Percentiles rank a stretch among this genome's conserved stretches.
Conservation (phyloP, 768 basidiomycete genomes). For the Suillus brevipes region DNA sequence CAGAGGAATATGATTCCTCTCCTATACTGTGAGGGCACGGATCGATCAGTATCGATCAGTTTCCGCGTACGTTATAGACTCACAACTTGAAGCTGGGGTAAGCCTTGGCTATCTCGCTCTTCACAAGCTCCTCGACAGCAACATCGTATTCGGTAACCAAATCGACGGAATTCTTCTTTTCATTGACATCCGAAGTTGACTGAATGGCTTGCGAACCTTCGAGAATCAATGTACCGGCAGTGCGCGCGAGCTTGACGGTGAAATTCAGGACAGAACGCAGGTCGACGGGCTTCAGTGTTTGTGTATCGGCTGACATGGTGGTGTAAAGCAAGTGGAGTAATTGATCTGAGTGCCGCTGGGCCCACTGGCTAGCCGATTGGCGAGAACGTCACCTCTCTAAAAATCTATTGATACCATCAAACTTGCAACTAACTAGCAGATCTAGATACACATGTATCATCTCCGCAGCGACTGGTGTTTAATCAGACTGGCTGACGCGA, state of each 20-base stretch:
- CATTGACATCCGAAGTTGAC: constrained; percentile 55
- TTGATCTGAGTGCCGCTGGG: neutral
- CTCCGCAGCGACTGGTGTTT: neutral
- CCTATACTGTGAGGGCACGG: constrained; percentile 63
- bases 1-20: constrained; percentile 88
- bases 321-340: constrained; percentile 4
- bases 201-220: constrained; percentile 78
- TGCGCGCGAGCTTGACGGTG: constrained; percentile 66
- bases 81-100: constrained; percentile 86
- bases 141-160: constrained; percentile 95
- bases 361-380: neutral
- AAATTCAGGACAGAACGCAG: constrained; percentile 67
- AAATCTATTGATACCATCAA: neutral
- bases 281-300: constrained; percentile 39
- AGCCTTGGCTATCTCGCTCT: constrained; percentile 55
- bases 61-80: constrained; percentile 29
- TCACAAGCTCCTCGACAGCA: constrained; percentile 84
- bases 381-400: neutral
- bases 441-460: neutral
- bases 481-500: neutral
- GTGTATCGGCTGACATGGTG: constrained; percentile 30
- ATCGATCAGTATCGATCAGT: neutral
- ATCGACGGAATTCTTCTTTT: constrained; percentile 95
- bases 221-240: constrained; percentile 74
- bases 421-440: neutral